Conservation (phyloP, 208 protist species). For the Trypanosoma scelopori region DNA sequence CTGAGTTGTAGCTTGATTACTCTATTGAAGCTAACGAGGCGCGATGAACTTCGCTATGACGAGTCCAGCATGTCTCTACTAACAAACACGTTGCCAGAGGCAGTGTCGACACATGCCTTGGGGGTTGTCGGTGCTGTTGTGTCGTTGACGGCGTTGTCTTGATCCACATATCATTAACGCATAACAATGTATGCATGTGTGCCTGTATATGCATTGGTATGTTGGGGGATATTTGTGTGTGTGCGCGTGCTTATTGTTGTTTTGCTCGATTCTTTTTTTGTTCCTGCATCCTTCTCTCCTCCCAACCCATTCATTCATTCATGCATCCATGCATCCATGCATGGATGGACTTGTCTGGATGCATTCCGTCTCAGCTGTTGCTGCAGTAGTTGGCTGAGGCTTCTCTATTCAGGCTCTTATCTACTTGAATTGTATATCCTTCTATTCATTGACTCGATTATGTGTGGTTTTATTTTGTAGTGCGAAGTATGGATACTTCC, state of each 20-base stretch:
- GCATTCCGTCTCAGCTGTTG: neutral
- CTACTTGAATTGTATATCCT: constrained; percentile 19
- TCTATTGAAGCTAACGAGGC: constrained; percentile 1
- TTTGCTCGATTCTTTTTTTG: neutral
- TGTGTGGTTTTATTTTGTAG: neutral
- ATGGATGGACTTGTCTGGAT: neutral
- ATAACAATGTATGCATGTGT: neutral
- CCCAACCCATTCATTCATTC: neutral
- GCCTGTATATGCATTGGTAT: neutral
- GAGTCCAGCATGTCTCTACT: neutral
- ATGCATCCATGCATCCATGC: neutral
- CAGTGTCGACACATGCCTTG: neutral
- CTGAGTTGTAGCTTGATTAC: neutral
- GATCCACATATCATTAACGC: constrained; percentile 1
- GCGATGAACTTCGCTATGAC: constrained; percentile 3
- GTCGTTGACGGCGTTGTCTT: neutral
- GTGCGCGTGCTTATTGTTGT: neutral
- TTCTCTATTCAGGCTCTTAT: neutral
- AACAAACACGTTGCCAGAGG: neutral
- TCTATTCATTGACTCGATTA: neutral
- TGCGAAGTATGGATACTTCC: constrained; percentile 54
- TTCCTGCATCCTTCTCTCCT: no score
- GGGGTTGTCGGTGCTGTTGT: neutral
- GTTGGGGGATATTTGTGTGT: no score
- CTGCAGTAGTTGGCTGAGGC: neutral